Base-by-base conservation (phyloP, 331 rosid species). In the Malus hybrid region DNA sequence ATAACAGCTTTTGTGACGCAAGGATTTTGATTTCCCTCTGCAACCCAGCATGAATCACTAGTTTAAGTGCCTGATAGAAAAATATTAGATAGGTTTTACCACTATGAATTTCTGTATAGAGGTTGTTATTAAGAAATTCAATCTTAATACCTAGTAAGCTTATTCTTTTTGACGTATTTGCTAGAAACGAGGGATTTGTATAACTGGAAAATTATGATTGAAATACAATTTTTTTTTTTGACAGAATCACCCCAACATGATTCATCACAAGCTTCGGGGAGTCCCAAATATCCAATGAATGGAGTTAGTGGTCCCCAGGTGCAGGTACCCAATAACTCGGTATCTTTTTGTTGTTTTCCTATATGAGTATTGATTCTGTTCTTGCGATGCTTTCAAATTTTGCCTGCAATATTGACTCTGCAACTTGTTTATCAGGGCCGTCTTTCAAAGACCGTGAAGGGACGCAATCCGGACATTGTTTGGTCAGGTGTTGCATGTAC, bases 401-500 rank as follows among this genome's bases (percentile, higher is more conserved):
- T 70, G 46, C 70, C 57, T 73, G 70, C 79, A 74, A 70, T 28
- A 15, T 24, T 59, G 39, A 60, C 4, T 65, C 19, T 36, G 16
- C 50, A 28, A 61, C 56, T 48, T 76, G 32, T 80, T 70, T 79
- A 42, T 74, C 85, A 94, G 99, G 90, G 82, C 69, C 82, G 77
- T 76, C 80, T 76, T 55, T 76, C 81, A 75, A 87, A 89, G 83
- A 88, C 57, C 79, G 81, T 84, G 81, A 88, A 87, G 79, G 85
- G 88, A 72, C 81, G 71, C 75, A 84, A 82, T 76, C 85, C 96
- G 63, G 99, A 89, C 76, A 94, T 94, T 73, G 91, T 82, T 81
- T 94, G 99, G 99, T 92, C 97, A 6, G 99, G 99, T 75, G 80
- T 83, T 72, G 90, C 96, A 4, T 94, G 97, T 96, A 86, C 85